These are phyloP conservation scores for Leptographium flavum DNA, from an alignment of 2,329 filamentous ascomycete genomes.

Conservation along the genomic window DNA sequence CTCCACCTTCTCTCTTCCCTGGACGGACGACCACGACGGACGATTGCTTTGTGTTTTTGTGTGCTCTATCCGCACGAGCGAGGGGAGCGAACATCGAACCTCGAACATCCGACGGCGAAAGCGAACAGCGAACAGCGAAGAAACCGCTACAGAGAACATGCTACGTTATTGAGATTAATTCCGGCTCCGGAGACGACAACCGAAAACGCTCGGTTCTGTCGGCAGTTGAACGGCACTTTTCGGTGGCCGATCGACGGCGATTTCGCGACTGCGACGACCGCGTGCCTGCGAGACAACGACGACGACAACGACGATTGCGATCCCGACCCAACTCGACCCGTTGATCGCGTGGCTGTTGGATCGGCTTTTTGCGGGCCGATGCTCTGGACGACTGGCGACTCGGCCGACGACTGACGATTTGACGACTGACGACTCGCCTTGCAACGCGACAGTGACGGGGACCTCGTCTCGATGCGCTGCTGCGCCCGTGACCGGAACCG, in stretches of 20 bases:
- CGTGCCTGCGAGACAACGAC: background rate
- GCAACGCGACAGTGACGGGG: too few relatives aligned
- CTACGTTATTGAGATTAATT: background rate
- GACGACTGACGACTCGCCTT: background rate
- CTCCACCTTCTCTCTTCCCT: background rate
- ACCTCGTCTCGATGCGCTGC: constrained; percentile 1
- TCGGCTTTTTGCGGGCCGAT: background rate
- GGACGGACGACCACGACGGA: too few relatives aligned
- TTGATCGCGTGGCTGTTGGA: background rate
- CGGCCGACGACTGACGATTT: background rate
- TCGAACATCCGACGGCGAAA: background rate
- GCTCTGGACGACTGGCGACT: background rate
- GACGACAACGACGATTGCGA: background rate
- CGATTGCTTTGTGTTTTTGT: too few relatives aligned
- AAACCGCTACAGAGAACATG: too few relatives aligned
- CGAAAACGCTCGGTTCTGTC: background rate
- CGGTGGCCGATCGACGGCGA: background rate
- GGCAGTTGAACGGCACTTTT: background rate
- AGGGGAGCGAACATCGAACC: too few relatives aligned
- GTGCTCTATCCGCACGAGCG: too few relatives aligned
- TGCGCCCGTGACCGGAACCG: background rate
- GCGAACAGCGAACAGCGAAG: too few relatives aligned
- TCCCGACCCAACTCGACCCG: background rate
- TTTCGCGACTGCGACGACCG: too few relatives aligned
- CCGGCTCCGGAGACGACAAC: background rate